Conservation (phyloP, 352 stramenopile species). For the Nothophytophthora sp. region DNA sequence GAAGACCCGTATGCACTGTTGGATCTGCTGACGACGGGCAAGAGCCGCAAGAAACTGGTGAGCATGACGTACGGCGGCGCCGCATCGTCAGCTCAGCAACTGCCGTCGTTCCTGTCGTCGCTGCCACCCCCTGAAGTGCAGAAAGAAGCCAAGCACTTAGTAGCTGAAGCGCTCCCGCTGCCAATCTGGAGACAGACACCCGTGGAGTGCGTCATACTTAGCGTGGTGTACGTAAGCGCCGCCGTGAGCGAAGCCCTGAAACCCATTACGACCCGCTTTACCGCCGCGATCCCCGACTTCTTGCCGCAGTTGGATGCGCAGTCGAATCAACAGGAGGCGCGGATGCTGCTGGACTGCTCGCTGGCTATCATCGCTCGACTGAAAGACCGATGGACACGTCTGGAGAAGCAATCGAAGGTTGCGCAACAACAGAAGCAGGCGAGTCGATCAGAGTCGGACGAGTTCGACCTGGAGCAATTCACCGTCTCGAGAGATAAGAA, state of each 20-base stretch:
- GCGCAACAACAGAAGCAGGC: constrained; percentile 22
- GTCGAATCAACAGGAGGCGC: constrained; percentile 38
- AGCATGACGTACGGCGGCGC: constrained; percentile 9
- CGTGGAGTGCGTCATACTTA: constrained; percentile 69
- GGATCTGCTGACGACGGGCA: constrained; percentile 59
- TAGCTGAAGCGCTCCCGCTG: constrained; percentile 53
- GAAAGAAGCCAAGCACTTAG: constrained; percentile 68
- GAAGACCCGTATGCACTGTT: constrained; percentile 72
- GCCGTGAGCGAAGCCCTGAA: constrained; percentile 46
- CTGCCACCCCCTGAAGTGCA: constrained; percentile 49
- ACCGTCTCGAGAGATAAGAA: constrained; percentile 47
- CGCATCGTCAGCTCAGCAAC: constrained; percentile 1
- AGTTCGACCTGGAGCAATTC: constrained; percentile 67
- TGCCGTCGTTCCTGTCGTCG: constrained; percentile 16
- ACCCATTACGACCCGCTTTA: background rate
- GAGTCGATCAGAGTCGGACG: constrained; percentile 10
- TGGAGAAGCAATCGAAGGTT: constrained; percentile 52
- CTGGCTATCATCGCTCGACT: constrained; percentile 52
- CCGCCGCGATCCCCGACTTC: constrained; percentile 34
- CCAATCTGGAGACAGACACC: constrained; percentile 64
- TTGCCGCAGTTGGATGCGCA: constrained; percentile 48
- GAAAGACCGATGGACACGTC: constrained; percentile 63
- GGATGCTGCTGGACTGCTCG: constrained; percentile 61
- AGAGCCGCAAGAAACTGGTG: constrained; percentile 44
- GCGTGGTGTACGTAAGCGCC: constrained; percentile 67